Conservation (phyloP, 495 filamentous ascomycete species). For the Parmelia sp. region DNA sequence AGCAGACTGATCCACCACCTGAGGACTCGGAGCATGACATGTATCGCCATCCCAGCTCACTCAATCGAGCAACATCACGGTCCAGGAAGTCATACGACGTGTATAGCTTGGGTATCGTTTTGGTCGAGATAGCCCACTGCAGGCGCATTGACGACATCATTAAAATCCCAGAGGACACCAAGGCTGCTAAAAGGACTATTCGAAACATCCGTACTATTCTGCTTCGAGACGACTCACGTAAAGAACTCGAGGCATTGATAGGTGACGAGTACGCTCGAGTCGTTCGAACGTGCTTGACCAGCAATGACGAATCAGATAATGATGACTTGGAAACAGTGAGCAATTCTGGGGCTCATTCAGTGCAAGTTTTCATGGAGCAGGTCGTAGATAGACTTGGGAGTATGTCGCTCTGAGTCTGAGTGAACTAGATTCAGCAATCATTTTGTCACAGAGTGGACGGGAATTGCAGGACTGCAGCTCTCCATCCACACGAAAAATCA, state of each 20-base stretch:
- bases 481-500: too few relatives aligned
- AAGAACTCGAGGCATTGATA: neutral
- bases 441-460: too few relatives aligned
- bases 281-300: neutral
- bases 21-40: slow-evolving; percentile 26
- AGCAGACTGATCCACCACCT: slow-evolving; percentile 20
- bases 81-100: slow-evolving; percentile 29
- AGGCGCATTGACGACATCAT: slow-evolving; percentile 30
- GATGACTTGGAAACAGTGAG: neutral
- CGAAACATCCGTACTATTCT: neutral
- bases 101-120: slow-evolving; percentile 29
- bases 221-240: neutral
- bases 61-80: slow-evolving; percentile 3
- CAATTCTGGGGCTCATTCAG: neutral
- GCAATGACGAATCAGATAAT: neutral
- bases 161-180: slow-evolving; percentile 2
- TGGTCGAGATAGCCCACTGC: slow-evolving; percentile 31
- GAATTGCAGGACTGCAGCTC: too few relatives aligned
- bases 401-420: neutral
- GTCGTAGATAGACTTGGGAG: neutral
- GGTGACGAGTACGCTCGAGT: neutral
- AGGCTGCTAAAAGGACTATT: neutral
- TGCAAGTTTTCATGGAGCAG: neutral
- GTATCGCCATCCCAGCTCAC: slow-evolving; percentile 28
- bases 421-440: too few relatives aligned